Evolutionary conservation across 2,329 filamentous ascomycete genomes (phyloP).

Genomic region (Calonectria crousiana): DNA sequence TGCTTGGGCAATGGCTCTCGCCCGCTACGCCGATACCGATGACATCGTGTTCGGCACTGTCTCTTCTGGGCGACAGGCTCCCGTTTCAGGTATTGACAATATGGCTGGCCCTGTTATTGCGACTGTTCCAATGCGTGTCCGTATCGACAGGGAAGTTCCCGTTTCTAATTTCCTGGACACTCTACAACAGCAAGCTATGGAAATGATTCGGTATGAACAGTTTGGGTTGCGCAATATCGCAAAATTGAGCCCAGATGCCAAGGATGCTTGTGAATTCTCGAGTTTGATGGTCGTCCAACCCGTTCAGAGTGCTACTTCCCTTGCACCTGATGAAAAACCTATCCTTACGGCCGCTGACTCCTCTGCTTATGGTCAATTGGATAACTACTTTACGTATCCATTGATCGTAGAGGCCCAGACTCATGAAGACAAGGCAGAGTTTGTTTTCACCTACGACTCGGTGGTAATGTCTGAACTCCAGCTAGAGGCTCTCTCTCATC

Average conservation of each 20-base stretch:
- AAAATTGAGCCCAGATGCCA: conserved; percentile 19
- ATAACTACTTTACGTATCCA: conserved; percentile 5
- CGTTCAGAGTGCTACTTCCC: neutral
- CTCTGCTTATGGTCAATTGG: neutral
- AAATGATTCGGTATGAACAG: conserved; percentile 28
- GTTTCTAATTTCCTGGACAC: conserved; percentile 20
- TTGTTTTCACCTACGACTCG: conserved; percentile 10
- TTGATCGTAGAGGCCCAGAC: conserved; percentile 8
- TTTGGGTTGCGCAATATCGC: conserved; percentile 35
- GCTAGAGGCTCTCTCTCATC: neutral
- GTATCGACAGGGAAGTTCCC: conserved; percentile 42
- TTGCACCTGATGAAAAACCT: neutral
- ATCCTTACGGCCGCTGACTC: neutral
- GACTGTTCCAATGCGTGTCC: conserved; percentile 56
- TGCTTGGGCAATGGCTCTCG: conserved; percentile 64
- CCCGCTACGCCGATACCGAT: conserved; percentile 56
- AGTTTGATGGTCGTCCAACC: conserved; percentile 46
- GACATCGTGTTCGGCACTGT: conserved; percentile 59
- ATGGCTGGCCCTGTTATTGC: conserved; percentile 50
- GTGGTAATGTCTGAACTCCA: neutral
- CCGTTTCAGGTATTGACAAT: conserved; percentile 35
- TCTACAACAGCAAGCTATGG: conserved; percentile 29
- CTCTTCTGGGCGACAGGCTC: conserved; percentile 52
- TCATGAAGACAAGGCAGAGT: neutral
- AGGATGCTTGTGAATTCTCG: conserved; percentile 41